Base-by-base conservation (phyloP, 108 stramenopile genomes). In the Nitzschia putrida region DNA sequence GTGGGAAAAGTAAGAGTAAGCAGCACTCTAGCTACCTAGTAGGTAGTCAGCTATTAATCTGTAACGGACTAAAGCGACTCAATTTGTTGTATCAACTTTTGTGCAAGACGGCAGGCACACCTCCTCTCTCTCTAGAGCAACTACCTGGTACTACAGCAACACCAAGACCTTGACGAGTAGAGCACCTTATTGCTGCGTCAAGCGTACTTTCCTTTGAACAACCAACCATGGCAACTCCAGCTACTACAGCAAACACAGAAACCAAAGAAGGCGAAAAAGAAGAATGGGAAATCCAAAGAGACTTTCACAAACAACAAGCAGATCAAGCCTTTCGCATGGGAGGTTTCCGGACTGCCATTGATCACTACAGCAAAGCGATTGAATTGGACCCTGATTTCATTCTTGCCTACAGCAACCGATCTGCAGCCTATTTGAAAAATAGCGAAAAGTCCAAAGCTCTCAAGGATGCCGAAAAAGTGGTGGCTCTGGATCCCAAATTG, bases 211-310 rank as follows among this genome's bases (percentile, higher is more conserved):
- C 49, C 49, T 50, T 20, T 13, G 44, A 45, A 13, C 44, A 45
- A 45, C 18, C 5, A 50, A 50, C 1, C 16, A 50, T 20, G 16
- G 18, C 49, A 50, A n/a, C 49, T 18, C 18, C 49, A 50, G 18
- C 49, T 4, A n/a, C 49, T 18, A 1, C 49, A 50, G 29, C 4
- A 4, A 34, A 34, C 29, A 34, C 29, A 34, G 29, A 34, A 34
- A 34, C 29, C 29, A 34, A 34, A 34, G 29, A 34, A 34, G 29
- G 29, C 4, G 29, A 45, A 22, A 53, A 66, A 37, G 88, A 91
- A 72, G 93, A 94, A 54, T 94, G 93, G 93, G 79, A 90, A 74
- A 63, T 90, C 9, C 88, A 86, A 52, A 84, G 90, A 6, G 88
- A 94, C 59, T 67, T 69, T 9, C 73, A 78, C 64, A 94, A 94